Base-by-base conservation (phyloP, 345 rosid genomes). In the Linum tenue region DNA sequence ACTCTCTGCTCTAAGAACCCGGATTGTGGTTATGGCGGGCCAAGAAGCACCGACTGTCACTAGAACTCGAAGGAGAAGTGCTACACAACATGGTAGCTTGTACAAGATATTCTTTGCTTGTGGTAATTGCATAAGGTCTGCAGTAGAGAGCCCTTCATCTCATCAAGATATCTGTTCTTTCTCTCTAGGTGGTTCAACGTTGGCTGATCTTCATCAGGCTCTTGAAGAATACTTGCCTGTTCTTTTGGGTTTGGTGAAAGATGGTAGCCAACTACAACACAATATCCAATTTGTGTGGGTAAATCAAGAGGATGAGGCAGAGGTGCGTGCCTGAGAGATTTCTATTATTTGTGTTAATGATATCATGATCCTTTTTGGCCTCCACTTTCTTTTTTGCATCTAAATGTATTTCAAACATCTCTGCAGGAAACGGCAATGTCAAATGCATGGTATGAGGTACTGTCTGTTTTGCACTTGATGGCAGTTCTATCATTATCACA, bases 31-130 rank as follows among this genome's bases (percentile, higher is more conserved):
- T 70, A 95, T 95, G 97, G 99, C 96, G 55, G 86, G 84, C 56
- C 99, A 95, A 82, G 98, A 95, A 86, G 96, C 85, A 40, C 96
- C 99, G 39, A 95, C 97, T 50, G 80, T 89, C 61, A 84, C 98
- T 37, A 83, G 97, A 79, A 84, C 97, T 38, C 83, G 91, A 72
- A 91, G 98, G 79, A 89, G 82, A 84, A 84, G 81, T 76, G 85
- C 89, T 66, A 90, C 99, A 40, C 99, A 91, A 69, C 97, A 95
- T 75, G 98, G 99, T 91, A 72, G 67, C 77, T 78, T 68, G 41
- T 62, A 70, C 65, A 41, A 70, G 40, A 22, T 22, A 22, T 22
- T 22, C 31, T 22, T 22, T 22, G 53, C 63, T 48, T 48, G 53
- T 22, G 31, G 31, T 48, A 48, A 48, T 48, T 48, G 1, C 12